Evolutionary conservation across 2,329 filamentous ascomycete species (phyloP).

Genomic region (Fusarium circinatum): DNA sequence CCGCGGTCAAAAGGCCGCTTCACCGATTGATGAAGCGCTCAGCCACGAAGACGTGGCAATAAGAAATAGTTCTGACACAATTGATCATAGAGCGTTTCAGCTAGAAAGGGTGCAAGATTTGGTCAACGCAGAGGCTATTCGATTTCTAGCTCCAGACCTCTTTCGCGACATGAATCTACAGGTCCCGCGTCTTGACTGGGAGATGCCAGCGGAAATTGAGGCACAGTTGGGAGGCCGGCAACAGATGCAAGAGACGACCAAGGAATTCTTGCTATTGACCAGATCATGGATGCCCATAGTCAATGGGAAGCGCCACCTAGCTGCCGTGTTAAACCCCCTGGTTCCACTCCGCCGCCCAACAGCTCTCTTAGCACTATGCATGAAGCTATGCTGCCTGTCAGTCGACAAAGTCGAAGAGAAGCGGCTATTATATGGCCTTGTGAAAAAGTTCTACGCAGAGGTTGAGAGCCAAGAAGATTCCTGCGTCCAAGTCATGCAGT

Average conservation of each 20-base stretch:
- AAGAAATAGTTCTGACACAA: no score
- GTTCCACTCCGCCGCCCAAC: neutral
- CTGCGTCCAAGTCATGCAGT: neutral
- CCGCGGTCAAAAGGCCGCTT: neutral
- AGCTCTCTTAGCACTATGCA: neutral
- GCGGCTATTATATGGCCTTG: neutral
- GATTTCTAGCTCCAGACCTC: neutral
- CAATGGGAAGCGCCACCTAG: neutral
- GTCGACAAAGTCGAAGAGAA: neutral
- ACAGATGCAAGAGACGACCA: neutral
- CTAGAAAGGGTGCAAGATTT: no score
- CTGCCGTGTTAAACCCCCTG: neutral
- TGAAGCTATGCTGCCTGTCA: neutral
- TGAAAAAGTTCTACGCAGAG: neutral
- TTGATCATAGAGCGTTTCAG: no score
- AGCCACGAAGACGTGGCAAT: no score
- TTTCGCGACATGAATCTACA: neutral
- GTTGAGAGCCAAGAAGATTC: neutral
- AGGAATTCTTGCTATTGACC: neutral
- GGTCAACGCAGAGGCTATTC: accelerated
- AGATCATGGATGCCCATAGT: neutral
- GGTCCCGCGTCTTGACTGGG: accelerated
- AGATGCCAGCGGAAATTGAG: neutral
- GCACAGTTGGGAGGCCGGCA: accelerated
- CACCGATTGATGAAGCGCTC: neutral